Percentiles rank a stretch among this genome's conserved stretches.
These are phyloP conservation scores for Lasiosphaeriaceae sp. DNA, from an alignment of 495 filamentous ascomycete genomes.

Conservation along the genomic window DNA sequence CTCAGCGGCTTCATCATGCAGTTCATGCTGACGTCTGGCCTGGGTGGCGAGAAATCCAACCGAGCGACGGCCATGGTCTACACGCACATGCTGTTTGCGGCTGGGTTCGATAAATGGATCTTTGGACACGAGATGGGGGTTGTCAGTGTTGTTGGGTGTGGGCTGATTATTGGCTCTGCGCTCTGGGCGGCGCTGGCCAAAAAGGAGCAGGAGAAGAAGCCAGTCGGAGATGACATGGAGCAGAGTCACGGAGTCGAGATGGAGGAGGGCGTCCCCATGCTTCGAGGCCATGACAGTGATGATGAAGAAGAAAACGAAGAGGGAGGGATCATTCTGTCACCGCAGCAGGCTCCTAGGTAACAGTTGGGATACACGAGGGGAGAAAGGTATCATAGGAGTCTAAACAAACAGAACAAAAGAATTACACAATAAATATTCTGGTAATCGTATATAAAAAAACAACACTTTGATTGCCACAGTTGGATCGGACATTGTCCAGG, in stretches of 20 bases:
- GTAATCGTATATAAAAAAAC: too few species aligned
- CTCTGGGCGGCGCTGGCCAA: slow-evolving; percentile 69
- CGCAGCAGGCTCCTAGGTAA: slow-evolving; percentile 11
- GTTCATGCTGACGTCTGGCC: slow-evolving; percentile 77
- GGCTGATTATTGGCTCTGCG: slow-evolving; percentile 75
- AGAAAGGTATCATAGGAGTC: neutral
- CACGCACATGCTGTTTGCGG: slow-evolving; percentile 87
- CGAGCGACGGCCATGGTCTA: slow-evolving; percentile 88
- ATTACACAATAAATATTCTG: neutral
- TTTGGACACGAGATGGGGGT: slow-evolving; percentile 67
- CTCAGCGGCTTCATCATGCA: slow-evolving; percentile 81
- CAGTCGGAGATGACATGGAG: slow-evolving; percentile 2
- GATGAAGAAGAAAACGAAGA: slow-evolving; percentile 8
- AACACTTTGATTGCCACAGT: too few species aligned
- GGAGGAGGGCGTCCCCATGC: slow-evolving; percentile 21
- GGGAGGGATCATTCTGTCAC: slow-evolving; percentile 2
- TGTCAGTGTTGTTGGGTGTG: slow-evolving; percentile 68
- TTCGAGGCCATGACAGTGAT: slow-evolving; percentile 9
- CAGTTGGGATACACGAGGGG: neutral
- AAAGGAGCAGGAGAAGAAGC: slow-evolving; percentile 19
- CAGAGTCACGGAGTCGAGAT: slow-evolving; percentile 1
- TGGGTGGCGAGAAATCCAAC: slow-evolving; percentile 62
- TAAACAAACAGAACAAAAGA: neutral
- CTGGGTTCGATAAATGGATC: slow-evolving; percentile 74
- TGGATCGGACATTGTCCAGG: too few species aligned